Base-by-base conservation (phyloP, 306 rosid genomes). In the Fagus sylvatica region DNA sequence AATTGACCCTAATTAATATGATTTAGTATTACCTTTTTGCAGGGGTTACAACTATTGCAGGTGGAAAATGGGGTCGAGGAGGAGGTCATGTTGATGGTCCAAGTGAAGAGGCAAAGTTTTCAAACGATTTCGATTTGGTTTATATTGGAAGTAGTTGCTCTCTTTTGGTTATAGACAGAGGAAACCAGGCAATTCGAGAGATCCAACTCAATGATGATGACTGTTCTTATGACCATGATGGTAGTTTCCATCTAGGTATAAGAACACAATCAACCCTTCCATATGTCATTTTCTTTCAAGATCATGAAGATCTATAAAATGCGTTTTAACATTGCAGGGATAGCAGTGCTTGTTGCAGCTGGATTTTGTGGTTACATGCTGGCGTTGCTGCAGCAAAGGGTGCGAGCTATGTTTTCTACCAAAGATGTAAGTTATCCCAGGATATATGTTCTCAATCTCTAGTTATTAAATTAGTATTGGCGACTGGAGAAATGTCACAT, bases 31-130 rank as follows among this genome's bases (percentile, higher is more conserved):
- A 53, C 17, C 10, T 51, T 79, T 73, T 62, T 59, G 65, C 86
- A 96, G 99, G 99, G 61, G 93, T 96, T 32, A 91, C 99, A 22
- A 96, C 99, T 5, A 96, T 96, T 86, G 99, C 99, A 72, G 99
- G 99, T 82, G 99, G 99, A 76, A 91, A 84, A 89, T 67, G 98
- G 90, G 90, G 89, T 64, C 91, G 79, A 78, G 78, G 89, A 72
- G 93, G 91, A 71, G 96, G 95, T 57, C 99, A 93, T 81, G 90
- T 96, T 76, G 99, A 96, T 86, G 99, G 98, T 84, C 94, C 97
- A 74, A 88, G 98, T 90, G 99, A 96, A 76, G 98, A 96, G 71
- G 98, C 99, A 28, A 96, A 89, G 70, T 96, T 96, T 65, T 96
- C 99, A 62, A 88, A 86, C 59, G 98, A 96, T 82, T 96, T 96